Conservation (phyloP, 495 filamentous ascomycete genomes). For the Sordaria brevicollis region DNA sequence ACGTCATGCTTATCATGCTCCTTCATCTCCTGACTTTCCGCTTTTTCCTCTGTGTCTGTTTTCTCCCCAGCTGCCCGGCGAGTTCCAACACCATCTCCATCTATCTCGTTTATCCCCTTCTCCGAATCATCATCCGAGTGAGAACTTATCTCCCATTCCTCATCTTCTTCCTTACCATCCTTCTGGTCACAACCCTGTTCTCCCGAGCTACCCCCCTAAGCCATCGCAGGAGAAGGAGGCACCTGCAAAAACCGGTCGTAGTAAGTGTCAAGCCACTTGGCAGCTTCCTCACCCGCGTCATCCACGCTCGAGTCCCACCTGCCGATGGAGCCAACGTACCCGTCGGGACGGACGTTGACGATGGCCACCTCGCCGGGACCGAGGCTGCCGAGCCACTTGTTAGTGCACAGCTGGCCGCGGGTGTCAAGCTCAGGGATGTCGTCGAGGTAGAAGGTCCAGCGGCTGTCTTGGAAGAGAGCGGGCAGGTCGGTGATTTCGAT, state of each 20-base stretch:
- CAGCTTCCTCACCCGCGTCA: slow-evolving; percentile 34
- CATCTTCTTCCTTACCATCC: not conserved
- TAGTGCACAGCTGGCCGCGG: slow-evolving; percentile 39
- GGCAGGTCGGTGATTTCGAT: slow-evolving; percentile 56
- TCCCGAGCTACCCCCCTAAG: not conserved
- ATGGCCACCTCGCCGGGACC: slow-evolving; percentile 41
- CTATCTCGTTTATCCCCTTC: not conserved
- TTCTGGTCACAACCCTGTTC: too few species aligned
- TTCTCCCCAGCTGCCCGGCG: too few species aligned
- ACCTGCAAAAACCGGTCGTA: slow-evolving; percentile 44
- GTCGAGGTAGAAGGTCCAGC: slow-evolving; percentile 63
- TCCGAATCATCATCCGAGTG: not conserved
- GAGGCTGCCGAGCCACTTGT: slow-evolving; percentile 53
- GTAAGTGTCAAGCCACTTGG: slow-evolving; percentile 48
- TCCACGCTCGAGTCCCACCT: slow-evolving; percentile 38
- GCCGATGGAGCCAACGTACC: slow-evolving; percentile 51
- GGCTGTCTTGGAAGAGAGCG: slow-evolving; percentile 41
- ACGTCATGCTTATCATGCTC: not conserved
- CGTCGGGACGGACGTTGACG: slow-evolving; percentile 56
- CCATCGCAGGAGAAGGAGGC: slow-evolving; percentile 7
- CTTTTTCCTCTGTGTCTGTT: not conserved
- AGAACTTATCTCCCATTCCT: not conserved
- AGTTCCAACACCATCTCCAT: not conserved
- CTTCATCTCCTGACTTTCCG: not conserved
- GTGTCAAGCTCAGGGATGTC: slow-evolving; percentile 40